A percentile compares a stretch with the other conserved stretches of the same genome.
Evolutionary conservation across 192 early-diverging fungal genomes (phyloP).

Genomic region (Linnemannia schmuckeri): DNA sequence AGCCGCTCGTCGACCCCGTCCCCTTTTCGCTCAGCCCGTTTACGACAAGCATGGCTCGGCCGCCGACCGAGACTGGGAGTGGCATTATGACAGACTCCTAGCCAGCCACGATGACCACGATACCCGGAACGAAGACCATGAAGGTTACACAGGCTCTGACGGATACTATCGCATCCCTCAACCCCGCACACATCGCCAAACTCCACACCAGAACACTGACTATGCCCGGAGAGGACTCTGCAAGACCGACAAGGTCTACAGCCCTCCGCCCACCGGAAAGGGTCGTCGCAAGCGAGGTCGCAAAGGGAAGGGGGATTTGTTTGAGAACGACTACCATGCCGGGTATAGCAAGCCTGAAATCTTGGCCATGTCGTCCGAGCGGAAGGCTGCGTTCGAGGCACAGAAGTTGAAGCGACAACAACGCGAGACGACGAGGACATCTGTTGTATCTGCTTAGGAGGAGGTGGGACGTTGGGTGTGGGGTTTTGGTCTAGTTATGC

Average conservation of each 20-base stretch:
- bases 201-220: no score
- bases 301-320: background rate
- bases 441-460: background rate
- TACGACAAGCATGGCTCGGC: no score
- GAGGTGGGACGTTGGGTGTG: no score
- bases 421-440: background rate
- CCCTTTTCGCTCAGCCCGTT: no score
- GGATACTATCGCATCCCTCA: background rate
- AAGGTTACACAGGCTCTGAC: background rate
- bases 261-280: background rate
- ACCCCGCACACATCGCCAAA: background rate
- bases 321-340: conserved; percentile 11
- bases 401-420: background rate
- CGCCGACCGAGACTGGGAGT: no score
- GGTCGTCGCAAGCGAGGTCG: conserved; percentile 9
- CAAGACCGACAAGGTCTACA: background rate
- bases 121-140: background rate
- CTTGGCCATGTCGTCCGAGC: conserved; percentile 1
- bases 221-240: background rate
- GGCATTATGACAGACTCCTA: no score
- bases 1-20: no score
- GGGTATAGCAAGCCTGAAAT: conserved; percentile 13
- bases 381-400: background rate
- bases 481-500: no score
- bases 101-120: no score